phyloP scores from a whole-genome alignment of 2,329 filamentous ascomycete species.

The Beauveria asiatica region DNA sequence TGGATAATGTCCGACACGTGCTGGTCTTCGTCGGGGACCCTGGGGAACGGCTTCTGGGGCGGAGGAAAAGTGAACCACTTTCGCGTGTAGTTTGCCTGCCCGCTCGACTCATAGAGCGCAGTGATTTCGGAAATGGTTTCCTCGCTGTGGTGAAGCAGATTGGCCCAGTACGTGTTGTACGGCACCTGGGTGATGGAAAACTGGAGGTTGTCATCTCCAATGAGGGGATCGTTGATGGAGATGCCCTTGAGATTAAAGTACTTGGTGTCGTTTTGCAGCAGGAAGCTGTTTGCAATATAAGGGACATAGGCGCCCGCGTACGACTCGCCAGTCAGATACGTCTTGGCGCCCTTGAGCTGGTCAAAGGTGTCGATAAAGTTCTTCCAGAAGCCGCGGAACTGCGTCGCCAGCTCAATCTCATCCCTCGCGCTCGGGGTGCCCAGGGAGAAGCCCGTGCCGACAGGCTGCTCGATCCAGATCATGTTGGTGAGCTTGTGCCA shows the following conservation, averaged over 20 bases:
- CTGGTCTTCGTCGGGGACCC: constrained; percentile 42
- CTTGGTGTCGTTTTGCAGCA: constrained; percentile 54
- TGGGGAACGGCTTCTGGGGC: constrained; percentile 43
- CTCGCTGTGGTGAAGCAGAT: constrained; percentile 56
- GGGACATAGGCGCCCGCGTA: constrained; percentile 61
- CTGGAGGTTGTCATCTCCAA: constrained; percentile 42
- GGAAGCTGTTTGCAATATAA: constrained; percentile 65
- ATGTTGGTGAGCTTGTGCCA: constrained; percentile 72
- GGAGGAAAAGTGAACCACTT: constrained; percentile 63
- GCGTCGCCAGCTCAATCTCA: constrained; percentile 53
- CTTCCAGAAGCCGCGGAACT: constrained; percentile 66
- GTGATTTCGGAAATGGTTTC: constrained; percentile 45
- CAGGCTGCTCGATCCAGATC: constrained; percentile 64
- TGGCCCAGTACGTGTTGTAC: constrained; percentile 52
- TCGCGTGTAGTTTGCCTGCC: constrained; percentile 51
- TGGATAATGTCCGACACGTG: constrained; percentile 48
- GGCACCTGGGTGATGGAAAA: constrained; percentile 41
- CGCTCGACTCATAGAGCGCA: constrained; percentile 46
- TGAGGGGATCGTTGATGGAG: constrained; percentile 63
- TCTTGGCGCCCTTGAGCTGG: constrained; percentile 48
- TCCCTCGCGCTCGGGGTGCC: constrained; percentile 55
- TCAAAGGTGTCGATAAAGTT: constrained; percentile 61
- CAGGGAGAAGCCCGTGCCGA: constrained; percentile 59
- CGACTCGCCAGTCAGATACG: constrained; percentile 63
- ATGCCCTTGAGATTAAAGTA: constrained; percentile 63